phyloP scores from a whole-genome alignment of 257 asterid species.

The Solanum chmielewskii region DNA sequence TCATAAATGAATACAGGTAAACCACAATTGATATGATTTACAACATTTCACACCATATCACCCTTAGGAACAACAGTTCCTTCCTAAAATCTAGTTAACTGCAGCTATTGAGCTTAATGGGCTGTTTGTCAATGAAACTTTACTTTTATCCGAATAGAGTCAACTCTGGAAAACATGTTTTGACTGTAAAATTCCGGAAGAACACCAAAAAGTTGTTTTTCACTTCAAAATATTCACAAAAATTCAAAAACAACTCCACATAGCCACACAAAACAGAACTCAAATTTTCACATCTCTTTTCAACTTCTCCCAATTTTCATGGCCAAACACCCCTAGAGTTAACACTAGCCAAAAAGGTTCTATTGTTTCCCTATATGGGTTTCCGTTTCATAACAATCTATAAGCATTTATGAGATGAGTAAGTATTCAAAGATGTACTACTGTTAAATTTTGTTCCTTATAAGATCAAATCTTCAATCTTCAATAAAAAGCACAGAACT shows the following conservation, averaged over 20 bases:
- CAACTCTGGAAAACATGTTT: neutral
- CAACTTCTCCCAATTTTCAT: neutral
- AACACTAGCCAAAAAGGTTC: neutral
- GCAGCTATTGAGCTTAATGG: neutral
- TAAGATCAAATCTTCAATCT: neutral
- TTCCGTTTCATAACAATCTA: neutral
- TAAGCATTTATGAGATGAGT: neutral
- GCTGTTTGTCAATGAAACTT: neutral
- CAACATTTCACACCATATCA: neutral
- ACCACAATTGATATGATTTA: neutral
- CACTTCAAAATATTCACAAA: neutral
- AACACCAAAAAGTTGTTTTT: neutral
- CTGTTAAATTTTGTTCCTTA: neutral
- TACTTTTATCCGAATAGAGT: neutral
- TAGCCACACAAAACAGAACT: neutral
- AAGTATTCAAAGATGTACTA: neutral
- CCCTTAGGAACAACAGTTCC: neutral
- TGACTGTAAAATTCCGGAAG: neutral
- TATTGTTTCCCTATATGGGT: neutral
- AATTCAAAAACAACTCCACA: neutral
- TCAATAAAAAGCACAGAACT: neutral
- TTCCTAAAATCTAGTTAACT: neutral
- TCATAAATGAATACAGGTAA: neutral
- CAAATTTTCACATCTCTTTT: neutral
- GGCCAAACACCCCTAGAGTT: neutral